Evolutionary conservation across 805 yeast species (phyloP).

Genomic region (Kodamaea jinghongensis): DNA sequence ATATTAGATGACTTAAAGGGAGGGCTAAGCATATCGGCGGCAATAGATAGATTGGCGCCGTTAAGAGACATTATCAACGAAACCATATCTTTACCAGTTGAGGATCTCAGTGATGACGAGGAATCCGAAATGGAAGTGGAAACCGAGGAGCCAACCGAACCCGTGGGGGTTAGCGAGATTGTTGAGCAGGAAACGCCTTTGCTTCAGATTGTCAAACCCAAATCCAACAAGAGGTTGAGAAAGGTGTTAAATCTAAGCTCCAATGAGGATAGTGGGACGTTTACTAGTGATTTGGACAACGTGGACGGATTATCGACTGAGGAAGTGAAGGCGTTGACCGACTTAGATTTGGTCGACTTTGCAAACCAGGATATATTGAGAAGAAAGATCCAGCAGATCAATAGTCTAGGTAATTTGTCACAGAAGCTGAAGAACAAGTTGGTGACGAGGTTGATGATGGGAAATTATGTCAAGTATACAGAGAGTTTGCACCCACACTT

Average conservation of each 20-base stretch:
- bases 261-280: conserved; percentile 14
- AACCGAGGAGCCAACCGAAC: conserved; percentile 40
- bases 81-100: conserved; percentile 49
- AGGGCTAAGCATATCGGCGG: conserved; percentile 50
- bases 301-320: conserved; percentile 37
- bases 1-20: conserved; percentile 38
- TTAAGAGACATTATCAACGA: conserved; percentile 44
- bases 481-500: conserved; percentile 11
- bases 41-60: conserved; percentile 52
- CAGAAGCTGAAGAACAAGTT: conserved; percentile 47
- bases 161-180: conserved; percentile 52
- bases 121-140: conserved; percentile 21
- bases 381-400: conserved; percentile 47
- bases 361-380: conserved; percentile 42
- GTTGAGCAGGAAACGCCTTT: conserved; percentile 47
- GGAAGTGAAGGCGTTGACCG: conserved; percentile 35
- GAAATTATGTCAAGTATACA: conserved; percentile 54
- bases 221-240: conserved; percentile 11
- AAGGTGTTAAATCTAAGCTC: conserved; percentile 4
- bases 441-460: conserved; percentile 67
- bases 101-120: conserved; percentile 32
- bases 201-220: conserved; percentile 52
- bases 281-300: conserved; percentile 26
- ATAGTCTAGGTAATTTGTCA: conserved; percentile 32
- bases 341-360: conserved; percentile 36